phyloP scores from a whole-genome alignment of 352 stramenopile species.

The Globisporangium yorkense region DNA sequence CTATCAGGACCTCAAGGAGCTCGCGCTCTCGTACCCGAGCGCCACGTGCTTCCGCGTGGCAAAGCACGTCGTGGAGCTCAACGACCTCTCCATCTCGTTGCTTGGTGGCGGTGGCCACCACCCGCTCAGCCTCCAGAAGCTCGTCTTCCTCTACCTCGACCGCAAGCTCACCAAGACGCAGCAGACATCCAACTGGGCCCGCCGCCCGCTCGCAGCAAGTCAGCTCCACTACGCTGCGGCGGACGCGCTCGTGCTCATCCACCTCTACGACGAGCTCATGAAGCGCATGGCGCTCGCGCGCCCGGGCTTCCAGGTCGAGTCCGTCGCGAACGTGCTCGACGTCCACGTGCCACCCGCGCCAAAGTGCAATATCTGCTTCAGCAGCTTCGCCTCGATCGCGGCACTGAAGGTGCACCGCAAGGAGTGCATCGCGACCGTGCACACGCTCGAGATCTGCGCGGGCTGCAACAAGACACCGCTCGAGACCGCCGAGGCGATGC shows the following conservation, averaged over 20 bases:
- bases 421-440: conserved; percentile 28
- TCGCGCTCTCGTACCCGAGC: conserved; percentile 51
- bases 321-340: conserved; percentile 54
- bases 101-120: conserved; percentile 37
- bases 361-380: conserved; percentile 59
- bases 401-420: conserved; percentile 45
- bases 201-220: conserved; percentile 39
- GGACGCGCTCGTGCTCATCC: conserved; percentile 66
- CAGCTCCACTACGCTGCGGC: conserved; percentile 71
- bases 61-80: conserved; percentile 67
- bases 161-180: conserved; percentile 67
- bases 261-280: conserved; percentile 58
- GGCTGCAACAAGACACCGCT: conserved; percentile 45
- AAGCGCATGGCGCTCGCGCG: conserved; percentile 21
- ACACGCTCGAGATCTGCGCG: conserved; percentile 33
- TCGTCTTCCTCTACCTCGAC: conserved; percentile 68
- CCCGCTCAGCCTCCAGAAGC: conserved; percentile 68
- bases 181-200: conserved; percentile 77
- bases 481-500: conserved; percentile 31
- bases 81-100: conserved; percentile 59
- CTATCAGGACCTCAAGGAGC: conserved; percentile 52
- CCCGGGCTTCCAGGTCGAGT: conserved; percentile 35
- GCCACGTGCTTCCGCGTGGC: conserved; percentile 65
- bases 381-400: conserved; percentile 23
- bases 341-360: conserved; percentile 31